Percentiles rank a stretch among this genome's conserved stretches.
Evolutionary conservation across 139 green algal genomes (phyloP).

Genomic region (Coelastrella sp.): DNA sequence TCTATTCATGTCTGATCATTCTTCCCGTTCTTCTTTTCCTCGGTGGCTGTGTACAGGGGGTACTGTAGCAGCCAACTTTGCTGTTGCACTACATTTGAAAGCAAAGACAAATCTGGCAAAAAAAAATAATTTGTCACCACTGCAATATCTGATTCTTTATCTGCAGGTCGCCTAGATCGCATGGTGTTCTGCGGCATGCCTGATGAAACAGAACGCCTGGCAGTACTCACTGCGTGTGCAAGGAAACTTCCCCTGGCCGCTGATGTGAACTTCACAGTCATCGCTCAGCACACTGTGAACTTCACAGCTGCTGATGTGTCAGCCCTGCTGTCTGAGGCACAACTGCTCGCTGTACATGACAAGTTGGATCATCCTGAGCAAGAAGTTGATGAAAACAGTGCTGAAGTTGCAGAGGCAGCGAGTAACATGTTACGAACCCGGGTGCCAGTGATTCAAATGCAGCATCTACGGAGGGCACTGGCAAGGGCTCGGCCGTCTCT

Average conservation of each 20-base stretch:
- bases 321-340: conserved; percentile 83
- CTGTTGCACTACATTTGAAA: neutral
- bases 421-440: neutral
- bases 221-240: conserved; percentile 63
- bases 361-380: conserved; percentile 57
- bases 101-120: too few relatives aligned
- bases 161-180: conserved; percentile 32
- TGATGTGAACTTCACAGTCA: conserved; percentile 58
- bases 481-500: conserved; percentile 69
- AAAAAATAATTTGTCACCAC: too few relatives aligned
- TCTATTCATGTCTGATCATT: too few relatives aligned
- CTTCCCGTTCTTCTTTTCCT: too few relatives aligned
- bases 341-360: conserved; percentile 85
- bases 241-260: conserved; percentile 60
- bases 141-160: neutral
- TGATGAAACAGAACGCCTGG: conserved; percentile 50
- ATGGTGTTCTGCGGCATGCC: conserved; percentile 41
- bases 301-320: conserved; percentile 85
- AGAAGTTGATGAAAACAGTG: neutral
- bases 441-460: conserved; percentile 47
- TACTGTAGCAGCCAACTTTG: neutral
- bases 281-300: conserved; percentile 59
- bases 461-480: conserved; percentile 70
- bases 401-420: neutral
- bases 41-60: too few relatives aligned